phyloP scores from a whole-genome alignment of 345 rosid species.

The Eucalyptus cladocalyx region DNA sequence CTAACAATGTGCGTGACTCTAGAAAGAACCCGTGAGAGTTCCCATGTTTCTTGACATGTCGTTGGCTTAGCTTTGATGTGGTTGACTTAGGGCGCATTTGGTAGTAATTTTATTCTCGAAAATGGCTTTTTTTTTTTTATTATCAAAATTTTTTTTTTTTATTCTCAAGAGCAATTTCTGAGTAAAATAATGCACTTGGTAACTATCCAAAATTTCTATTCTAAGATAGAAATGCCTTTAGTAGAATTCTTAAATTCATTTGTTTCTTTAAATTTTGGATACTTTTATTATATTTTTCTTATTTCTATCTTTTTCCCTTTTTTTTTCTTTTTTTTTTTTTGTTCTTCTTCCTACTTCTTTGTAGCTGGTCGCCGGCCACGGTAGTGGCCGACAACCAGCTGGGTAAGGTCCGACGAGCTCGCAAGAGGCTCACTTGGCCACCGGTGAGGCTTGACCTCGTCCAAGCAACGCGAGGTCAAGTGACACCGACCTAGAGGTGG shows the following conservation, averaged over 20 bases:
- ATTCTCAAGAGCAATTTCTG: fast-evolving
- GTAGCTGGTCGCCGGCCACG: fast-evolving
- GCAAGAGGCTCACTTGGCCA: fast-evolving
- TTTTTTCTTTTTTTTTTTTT: fast-evolving
- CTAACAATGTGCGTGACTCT: neutral
- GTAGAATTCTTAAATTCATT: no score
- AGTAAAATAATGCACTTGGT: fast-evolving
- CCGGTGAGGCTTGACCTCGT: fast-evolving
- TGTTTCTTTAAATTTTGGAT: no score
- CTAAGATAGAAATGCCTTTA: fast-evolving
- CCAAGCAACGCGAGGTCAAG: no score
- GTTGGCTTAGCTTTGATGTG: neutral
- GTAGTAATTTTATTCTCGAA: fast-evolving
- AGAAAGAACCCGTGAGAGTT: neutral
- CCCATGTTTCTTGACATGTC: neutral
- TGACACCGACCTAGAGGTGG: fast-evolving
- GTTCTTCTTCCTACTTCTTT: no score
- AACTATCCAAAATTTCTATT: no score
- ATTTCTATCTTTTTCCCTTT: no score
- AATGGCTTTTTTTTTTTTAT: no score
- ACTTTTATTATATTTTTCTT: no score
- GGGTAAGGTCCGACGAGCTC: fast-evolving
- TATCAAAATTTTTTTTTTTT: fast-evolving
- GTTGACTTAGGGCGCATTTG: no score
- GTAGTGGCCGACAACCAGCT: fast-evolving